Evolutionary conservation across 2,329 filamentous ascomycete species (phyloP), one percentile per base, ranked within the genome.

Genomic region (Fusarium nurragi): DNA sequence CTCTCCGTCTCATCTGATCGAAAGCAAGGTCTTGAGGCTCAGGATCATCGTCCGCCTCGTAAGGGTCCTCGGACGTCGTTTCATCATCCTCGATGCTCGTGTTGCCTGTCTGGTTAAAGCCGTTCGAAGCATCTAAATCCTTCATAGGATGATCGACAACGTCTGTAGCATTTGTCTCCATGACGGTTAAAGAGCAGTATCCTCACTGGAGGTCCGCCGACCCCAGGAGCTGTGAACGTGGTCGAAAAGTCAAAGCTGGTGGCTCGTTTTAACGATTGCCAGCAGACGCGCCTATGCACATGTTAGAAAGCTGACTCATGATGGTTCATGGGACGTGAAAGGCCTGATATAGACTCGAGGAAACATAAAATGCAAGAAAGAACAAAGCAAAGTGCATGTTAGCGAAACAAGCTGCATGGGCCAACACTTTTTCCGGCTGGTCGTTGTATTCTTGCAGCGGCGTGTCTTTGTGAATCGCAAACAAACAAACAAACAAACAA

Each of bases 101-200:
- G 41, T 54, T 65, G 30, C 52, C 57, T 12, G 45, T 53, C 28
- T 51, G 64, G 9, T 51, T 60, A 39, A 70, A 28, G 13, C 70
- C 73, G 43, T 75, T 77, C 7, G 70, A 32, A 23, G 54, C 57
- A 49, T 73, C 75, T 18, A 72, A 80, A 67, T 82, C 80, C 41
- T 75, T 72, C 77, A 81, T 80, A 36, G 75, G 76, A 60, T 79
- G 77, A 44, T 83, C 80, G 39, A 79, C 79, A 43, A 75, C 73
- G 47, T 82, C 81, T 77, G 80, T 80, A 54, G 69, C 79, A 54
- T 39, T 50, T 41, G 34, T 21, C 38, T 67, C 55, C 64, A 67
- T 67, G 23, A 12, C 38, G 43, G 44, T 32, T 34, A 22, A 44
- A 32, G 41, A 19, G 16, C 19, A 37, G 16, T 44, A 28, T 56